These are phyloP conservation scores for Saccharomycopsis fibuligera DNA, from an alignment of 805 yeast species.

Conservation along the genomic window DNA sequence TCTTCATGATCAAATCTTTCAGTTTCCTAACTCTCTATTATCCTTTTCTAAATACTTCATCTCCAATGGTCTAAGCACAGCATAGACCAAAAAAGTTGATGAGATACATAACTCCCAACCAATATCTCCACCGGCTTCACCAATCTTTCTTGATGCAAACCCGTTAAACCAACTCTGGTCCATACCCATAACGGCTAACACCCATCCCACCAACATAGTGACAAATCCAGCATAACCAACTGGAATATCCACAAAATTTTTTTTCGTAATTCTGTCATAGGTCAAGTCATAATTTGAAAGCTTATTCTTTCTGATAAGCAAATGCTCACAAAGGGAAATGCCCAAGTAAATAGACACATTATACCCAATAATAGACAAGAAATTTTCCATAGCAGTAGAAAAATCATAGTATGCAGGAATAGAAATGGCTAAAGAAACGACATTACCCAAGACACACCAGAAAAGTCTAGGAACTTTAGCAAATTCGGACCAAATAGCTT, in stretches of 20 bases:
- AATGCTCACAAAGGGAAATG: slow-evolving; percentile 72
- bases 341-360: slow-evolving; percentile 82
- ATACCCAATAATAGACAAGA: slow-evolving; percentile 88
- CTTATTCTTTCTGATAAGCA: slow-evolving; percentile 58
- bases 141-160: slow-evolving; percentile 54
- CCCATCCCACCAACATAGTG: slow-evolving; percentile 76
- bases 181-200: slow-evolving; percentile 86
- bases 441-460: slow-evolving; percentile 77
- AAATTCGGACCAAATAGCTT: slow-evolving; percentile 73
- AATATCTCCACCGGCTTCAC: slow-evolving; percentile 71
- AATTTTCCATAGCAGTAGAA: slow-evolving; percentile 65
- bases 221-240: slow-evolving; percentile 71
- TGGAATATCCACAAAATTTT: slow-evolving; percentile 39
- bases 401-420: slow-evolving; percentile 82
- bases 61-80: slow-evolving; percentile 57
- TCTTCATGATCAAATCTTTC: too few species aligned
- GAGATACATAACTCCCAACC: slow-evolving; percentile 74
- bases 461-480: slow-evolving; percentile 70
- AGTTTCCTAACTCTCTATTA: too few species aligned
- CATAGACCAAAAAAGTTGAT: slow-evolving; percentile 60
- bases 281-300: slow-evolving; percentile 54
- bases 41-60: slow-evolving; percentile 43
- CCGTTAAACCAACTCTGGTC: slow-evolving; percentile 81
- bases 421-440: slow-evolving; percentile 73
- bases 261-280: slow-evolving; percentile 42